Evolutionary conservation across 352 stramenopile genomes (phyloP), one percentile per base, ranked within the genome.

Genomic region (Phytophthora pistaciae): DNA sequence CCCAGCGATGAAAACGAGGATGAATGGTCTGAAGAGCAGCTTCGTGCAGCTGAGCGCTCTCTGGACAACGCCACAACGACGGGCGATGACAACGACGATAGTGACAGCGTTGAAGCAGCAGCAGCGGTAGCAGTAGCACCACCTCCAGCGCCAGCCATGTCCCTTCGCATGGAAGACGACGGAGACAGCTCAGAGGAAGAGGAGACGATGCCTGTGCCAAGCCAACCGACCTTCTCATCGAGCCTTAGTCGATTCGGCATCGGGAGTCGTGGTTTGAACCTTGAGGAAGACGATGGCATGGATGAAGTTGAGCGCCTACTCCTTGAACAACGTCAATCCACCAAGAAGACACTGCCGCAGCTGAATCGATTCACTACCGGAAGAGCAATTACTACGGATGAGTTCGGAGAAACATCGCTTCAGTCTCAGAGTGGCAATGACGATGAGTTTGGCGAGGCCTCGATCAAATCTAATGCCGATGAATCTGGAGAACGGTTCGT

Each of bases 261-360:
- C 23, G 57, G 53, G 16, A 10, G 29, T 8, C 56, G 29, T 21
- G 61, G 66, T 8, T 25, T 69, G 48, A 57, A 66, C 16, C 57
- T 78, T 4, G 72, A 77, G 50, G 68, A 81, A 60, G 70, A 77
- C 20, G 74, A 74, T 29, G 74, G 77, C 29, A 71, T 71, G 62
- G 70, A 82, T 59, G 70, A 74, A 23, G 65, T 79, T 18, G 70
- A 79, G 40, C 55, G 52, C 1, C 55, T 76, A 13, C 49, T 78
- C 31, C 33, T 73, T 13, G 57, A 78, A 3, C 60, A 76, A 74
- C 68, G 53, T 21, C 25, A 36, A 49, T 63, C 56, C 7, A 60
- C 33, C 16, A 31, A 53, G 48, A 54, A 53, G 23, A 57, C 27
- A 3, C 63, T 48, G 44, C 36, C 58, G 25, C 42, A 56, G 9